Evolutionary conservation across 257 asterid species (phyloP).

Genomic region (Marsdenia floribunda): DNA sequence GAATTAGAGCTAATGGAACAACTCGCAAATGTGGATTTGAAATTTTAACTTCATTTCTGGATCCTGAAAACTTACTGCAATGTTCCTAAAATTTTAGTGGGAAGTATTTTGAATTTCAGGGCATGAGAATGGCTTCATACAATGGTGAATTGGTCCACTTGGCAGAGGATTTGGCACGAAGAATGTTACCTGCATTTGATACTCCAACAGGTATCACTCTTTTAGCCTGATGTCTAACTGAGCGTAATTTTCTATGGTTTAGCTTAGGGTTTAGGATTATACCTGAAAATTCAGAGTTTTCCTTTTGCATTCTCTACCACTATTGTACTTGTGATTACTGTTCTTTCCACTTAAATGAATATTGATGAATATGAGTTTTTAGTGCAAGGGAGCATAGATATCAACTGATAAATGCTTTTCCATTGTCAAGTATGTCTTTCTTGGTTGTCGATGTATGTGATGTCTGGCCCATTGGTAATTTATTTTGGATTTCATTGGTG

Average conservation of each 20-base stretch:
- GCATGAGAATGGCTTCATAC: conserved; percentile 88
- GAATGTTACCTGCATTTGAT: conserved; percentile 97
- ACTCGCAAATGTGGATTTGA: not conserved
- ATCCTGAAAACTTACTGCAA: not conserved
- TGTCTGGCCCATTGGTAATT: not conserved
- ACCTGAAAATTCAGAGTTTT: not conserved
- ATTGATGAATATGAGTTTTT: not conserved
- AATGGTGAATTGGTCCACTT: conserved; percentile 78
- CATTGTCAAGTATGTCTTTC: not conserved
- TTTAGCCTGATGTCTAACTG: not conserved
- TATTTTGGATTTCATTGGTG: not conserved
- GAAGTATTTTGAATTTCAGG: conserved; percentile 44
- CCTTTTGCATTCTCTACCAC: not conserved
- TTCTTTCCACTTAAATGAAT: not conserved
- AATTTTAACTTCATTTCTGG: not conserved
- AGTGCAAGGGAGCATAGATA: not conserved
- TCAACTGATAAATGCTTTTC: not conserved
- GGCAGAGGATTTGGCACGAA: conserved; percentile 89
- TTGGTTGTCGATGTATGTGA: not conserved
- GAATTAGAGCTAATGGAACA: not conserved
- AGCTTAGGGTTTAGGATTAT: not conserved
- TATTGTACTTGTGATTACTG: not conserved
- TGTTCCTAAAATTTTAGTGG: conserved; percentile 10
- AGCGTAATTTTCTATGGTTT: not conserved
- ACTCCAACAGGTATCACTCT: conserved; percentile 85